Conservation (phyloP, 2,329 filamentous ascomycete genomes). For the Chaetomiaceae sp. region DNA sequence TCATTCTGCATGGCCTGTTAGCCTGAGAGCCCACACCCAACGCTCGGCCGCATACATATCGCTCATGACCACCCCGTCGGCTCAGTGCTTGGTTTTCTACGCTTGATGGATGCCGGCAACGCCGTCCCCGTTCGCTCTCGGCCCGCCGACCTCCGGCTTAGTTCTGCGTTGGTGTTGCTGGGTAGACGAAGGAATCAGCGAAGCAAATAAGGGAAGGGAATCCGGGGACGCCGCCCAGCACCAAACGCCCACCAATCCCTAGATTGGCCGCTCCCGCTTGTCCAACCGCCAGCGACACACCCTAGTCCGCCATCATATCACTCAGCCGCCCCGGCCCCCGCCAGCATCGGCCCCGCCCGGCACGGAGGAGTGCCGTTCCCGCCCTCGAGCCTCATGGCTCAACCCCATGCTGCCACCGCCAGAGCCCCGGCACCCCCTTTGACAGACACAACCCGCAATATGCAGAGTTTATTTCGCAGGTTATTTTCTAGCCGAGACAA, state of each 20-base stretch:
- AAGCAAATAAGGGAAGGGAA: no score
- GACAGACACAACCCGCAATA: slow-evolving; percentile 18
- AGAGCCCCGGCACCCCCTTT: slow-evolving; percentile 20
- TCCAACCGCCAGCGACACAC: no score
- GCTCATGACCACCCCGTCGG: neutral
- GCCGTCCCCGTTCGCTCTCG: neutral
- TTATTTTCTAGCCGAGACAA: slow-evolving; percentile 27
- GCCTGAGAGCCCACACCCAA: neutral
- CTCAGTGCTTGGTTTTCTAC: neutral
- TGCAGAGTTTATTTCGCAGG: slow-evolving; percentile 28
- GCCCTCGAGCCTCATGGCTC: slow-evolving; percentile 28
- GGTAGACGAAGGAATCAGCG: neutral
- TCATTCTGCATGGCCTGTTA: neutral
- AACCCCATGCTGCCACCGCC: slow-evolving; percentile 21
- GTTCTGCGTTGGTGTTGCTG: neutral
- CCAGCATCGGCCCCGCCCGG: neutral
- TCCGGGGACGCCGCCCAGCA: no score
- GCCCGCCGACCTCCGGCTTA: neutral
- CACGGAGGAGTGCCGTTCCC: neutral
- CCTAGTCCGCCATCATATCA: no score
- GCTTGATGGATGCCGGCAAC: neutral
- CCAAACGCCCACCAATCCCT: no score
- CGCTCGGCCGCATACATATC: neutral
- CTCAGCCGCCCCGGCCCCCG: no score
- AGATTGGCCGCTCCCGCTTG: no score